phyloP scores from a whole-genome alignment of 495 filamentous ascomycete genomes.

The Neurospora pannonica region DNA sequence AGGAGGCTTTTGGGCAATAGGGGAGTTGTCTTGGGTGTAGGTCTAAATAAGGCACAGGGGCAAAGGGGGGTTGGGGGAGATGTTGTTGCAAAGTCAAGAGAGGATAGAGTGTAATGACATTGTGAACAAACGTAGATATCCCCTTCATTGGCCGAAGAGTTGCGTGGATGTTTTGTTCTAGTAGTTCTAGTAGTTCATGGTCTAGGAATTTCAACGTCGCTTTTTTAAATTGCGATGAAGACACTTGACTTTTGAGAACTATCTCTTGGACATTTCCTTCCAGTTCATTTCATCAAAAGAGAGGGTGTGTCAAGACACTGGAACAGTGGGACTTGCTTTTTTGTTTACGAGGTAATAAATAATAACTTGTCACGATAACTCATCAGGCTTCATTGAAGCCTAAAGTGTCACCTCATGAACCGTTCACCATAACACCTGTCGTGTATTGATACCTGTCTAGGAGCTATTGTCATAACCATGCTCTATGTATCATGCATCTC shows the following conservation, averaged over 20 bases:
- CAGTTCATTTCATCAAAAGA: not conserved
- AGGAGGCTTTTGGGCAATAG: constrained; percentile 33
- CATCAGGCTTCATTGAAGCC: not conserved
- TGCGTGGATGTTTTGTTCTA: too few species aligned
- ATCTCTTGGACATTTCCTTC: too few species aligned
- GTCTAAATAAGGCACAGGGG: too few species aligned
- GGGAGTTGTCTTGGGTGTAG: too few species aligned
- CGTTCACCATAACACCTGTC: not conserved
- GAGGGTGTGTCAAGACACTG: not conserved
- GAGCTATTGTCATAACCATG: not conserved
- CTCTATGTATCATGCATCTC: not conserved
- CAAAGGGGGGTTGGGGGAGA: too few species aligned
- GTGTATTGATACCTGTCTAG: not conserved
- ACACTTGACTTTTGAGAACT: too few species aligned
- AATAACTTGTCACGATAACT: not conserved
- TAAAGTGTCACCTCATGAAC: not conserved
- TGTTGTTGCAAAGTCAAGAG: too few species aligned
- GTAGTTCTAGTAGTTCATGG: too few species aligned
- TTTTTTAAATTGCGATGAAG: too few species aligned
- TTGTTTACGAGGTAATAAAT: not conserved
- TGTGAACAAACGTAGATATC: too few species aligned
- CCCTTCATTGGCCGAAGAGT: too few species aligned
- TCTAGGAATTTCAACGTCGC: too few species aligned
- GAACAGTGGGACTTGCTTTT: not conserved
- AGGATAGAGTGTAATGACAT: not conserved